phyloP scores from a whole-genome alignment of 83 land plant species.

The Larix sibirica region DNA sequence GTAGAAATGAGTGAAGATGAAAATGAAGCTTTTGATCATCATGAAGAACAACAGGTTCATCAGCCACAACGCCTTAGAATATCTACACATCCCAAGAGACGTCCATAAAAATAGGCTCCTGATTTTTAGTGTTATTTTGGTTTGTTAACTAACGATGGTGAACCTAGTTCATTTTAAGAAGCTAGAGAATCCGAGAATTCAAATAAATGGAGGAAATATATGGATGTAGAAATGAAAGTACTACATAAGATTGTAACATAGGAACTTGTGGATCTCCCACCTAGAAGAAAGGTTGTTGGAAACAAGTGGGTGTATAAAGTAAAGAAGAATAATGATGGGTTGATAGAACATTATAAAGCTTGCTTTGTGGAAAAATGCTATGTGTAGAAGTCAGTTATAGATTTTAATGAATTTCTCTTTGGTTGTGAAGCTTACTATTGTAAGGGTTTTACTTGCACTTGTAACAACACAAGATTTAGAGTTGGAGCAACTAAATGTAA shows the following conservation, averaged over 20 bases:
- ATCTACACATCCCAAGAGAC: too few relatives aligned
- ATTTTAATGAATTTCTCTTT: not conserved
- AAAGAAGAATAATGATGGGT: not conserved
- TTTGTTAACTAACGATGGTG: not conserved
- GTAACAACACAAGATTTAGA: not conserved
- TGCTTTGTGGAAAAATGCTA: not conserved
- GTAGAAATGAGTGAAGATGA: too few relatives aligned
- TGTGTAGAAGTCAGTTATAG: not conserved
- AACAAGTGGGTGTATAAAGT: not conserved
- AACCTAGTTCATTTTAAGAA: not conserved
- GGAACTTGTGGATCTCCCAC: slow-evolving; percentile 8
- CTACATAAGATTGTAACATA: not conserved
- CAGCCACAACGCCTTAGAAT: too few relatives aligned
- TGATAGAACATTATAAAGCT: not conserved
- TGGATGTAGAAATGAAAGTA: not conserved
- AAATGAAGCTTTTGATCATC: too few relatives aligned
- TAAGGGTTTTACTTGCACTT: not conserved
- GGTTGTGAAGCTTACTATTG: not conserved
- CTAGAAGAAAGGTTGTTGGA: not conserved
- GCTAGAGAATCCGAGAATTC: not conserved
- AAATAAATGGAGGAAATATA: not conserved
- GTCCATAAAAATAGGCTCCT: too few relatives aligned
- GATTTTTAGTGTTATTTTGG: too few relatives aligned
- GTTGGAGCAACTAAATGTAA: slow-evolving; percentile 27
- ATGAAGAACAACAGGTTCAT: too few relatives aligned